Base-by-base conservation (phyloP, 768 basidiomycete genomes). In the Lanmaoa pseudosensibilis region DNA sequence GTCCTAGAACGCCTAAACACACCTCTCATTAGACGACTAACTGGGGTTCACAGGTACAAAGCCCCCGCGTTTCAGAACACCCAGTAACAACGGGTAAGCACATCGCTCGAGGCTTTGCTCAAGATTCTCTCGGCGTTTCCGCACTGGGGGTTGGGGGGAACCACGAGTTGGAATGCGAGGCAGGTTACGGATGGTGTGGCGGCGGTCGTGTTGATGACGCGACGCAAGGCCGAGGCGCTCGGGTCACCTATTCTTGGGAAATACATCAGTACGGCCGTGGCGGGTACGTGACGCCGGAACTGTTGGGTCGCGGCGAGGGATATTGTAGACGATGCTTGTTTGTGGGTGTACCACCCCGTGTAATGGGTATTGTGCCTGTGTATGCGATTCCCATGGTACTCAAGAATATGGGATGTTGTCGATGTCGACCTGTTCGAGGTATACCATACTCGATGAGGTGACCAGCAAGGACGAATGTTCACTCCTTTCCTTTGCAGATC, bases 161-260 rank as follows among this genome's bases (percentile, higher is more conserved):
- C 90, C 33, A 93, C 92, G 4, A 91, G 90, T 19, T 90, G 92
- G 8, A 94, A 94, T 67, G 91, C 91, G 13, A 87, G 87, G 63
- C 92, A 93, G 68, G 79, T 91, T 40, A 90, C 90, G 7, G 91
- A 94, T 62, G 91, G 91, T 19, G 88, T 87, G n/a, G 92, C 93
- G 1, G 86, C 89, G 4, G 83, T 91, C 1, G 62, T 95, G 51
- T 67, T 95, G 58, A 94, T 94, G 93, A 86, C 81, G 3, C 76
- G 93, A 55, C 75, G 77, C 55, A 91, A 88, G 69, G 93, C 93
- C 2, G 86, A 91, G 61, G 83, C 83, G 61, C 77, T 93, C 5
- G 86, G 87, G 7, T 68, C 94, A 57, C 74, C 73, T 19, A 83
- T 94, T 62, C 72, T 93, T n/a, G 92, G 82, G 9, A 94, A 90